Evolutionary conservation across 352 stramenopile species (phyloP).

Genomic region (Phytophthora fragariae): DNA sequence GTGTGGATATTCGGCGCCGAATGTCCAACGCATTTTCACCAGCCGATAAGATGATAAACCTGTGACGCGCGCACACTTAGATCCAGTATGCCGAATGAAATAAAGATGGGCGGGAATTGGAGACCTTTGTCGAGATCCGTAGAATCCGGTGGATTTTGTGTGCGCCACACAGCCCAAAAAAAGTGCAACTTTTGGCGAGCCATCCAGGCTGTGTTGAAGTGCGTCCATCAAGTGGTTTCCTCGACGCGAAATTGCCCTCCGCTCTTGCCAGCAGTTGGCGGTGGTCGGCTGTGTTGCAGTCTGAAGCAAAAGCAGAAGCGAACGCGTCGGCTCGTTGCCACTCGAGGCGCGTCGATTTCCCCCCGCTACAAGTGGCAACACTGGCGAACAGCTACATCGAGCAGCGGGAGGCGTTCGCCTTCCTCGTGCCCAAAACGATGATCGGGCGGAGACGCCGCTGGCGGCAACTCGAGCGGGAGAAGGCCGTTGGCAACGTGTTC

Average conservation of each 20-base stretch:
- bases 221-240: conserved; percentile 8
- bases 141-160: conserved; percentile 2
- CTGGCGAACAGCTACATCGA: conserved; percentile 40
- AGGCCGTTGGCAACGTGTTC: conserved; percentile 34
- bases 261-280: conserved; percentile 22
- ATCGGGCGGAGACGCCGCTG: conserved; percentile 23
- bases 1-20: conserved; percentile 26
- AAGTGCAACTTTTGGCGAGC: conserved; percentile 12
- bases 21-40: too few relatives aligned
- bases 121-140: too few relatives aligned
- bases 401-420: conserved; percentile 40
- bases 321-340: conserved; percentile 4
- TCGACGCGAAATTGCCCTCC: conserved; percentile 10
- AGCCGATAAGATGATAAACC: not conserved
- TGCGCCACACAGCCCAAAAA: conserved; percentile 4
- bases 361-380: conserved; percentile 18
- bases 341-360: conserved; percentile 8
- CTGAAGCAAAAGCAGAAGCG: conserved; percentile 10
- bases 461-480: conserved; percentile 29
- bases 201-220: conserved; percentile 36
- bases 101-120: conserved; percentile 6
- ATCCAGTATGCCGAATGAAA: conserved; percentile 8
- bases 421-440: conserved; percentile 38
- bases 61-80: conserved; percentile 36
- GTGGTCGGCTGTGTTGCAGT: too few relatives aligned